Evolutionary conservation across 1,139 yeast species (phyloP).

Genomic region (Taphrina sp.): DNA sequence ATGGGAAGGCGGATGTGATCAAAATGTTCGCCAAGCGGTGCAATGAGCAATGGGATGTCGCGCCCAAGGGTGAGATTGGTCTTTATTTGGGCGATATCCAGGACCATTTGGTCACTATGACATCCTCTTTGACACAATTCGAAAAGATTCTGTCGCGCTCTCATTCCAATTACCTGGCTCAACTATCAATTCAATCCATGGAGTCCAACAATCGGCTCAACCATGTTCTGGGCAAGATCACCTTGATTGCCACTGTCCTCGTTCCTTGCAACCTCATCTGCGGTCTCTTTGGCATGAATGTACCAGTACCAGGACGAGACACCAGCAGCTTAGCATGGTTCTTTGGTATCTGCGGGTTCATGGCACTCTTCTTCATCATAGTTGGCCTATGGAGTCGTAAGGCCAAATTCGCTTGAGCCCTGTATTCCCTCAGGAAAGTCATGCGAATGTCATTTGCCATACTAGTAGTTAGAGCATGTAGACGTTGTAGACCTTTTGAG

Average conservation of each 20-base stretch:
- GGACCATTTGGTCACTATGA: conserved; percentile 96
- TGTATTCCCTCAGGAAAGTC: no score
- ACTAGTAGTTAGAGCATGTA: no score
- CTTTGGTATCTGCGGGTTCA: conserved; percentile 54
- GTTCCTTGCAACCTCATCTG: conserved; percentile 81
- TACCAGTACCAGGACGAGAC: conserved; percentile 71
- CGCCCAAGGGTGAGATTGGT: conserved; percentile 47
- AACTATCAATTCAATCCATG: conserved; percentile 87
- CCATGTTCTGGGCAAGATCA: conserved; percentile 81
- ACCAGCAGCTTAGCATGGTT: conserved; percentile 55
- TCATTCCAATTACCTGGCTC: conserved; percentile 89
- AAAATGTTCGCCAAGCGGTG: conserved; percentile 96
- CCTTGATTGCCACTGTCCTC: conserved; percentile 82
- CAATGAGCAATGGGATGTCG: conserved; percentile 59
- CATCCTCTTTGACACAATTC: conserved; percentile 79
- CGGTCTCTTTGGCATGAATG: conserved; percentile 97
- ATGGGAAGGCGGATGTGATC: conserved; percentile 96
- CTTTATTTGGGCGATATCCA: conserved; percentile 93
- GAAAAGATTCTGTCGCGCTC: conserved; percentile 91
- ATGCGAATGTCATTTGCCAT: no score
- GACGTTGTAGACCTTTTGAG: no score
- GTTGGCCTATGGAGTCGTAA: no score
- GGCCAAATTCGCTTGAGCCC: no score
- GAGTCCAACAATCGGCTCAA: conserved; percentile 81
- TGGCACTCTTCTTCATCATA: no score